Conservation (phyloP, 2,329 filamentous ascomycete species). For the Epichloe brachyelytri region DNA sequence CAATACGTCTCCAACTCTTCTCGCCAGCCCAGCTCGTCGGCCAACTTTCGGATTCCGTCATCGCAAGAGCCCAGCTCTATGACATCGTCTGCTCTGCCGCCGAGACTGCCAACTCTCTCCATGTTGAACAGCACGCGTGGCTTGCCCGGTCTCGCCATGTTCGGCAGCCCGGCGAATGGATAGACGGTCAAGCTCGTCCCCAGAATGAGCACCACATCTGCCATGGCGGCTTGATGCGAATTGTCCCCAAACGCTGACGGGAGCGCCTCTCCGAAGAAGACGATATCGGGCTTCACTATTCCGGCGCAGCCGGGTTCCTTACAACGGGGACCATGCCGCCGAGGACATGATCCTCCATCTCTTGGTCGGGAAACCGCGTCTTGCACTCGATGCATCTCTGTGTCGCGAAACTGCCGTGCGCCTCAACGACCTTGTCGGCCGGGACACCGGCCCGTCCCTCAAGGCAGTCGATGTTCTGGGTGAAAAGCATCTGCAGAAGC, state of each 20-base stretch:
- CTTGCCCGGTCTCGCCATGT: conserved; percentile 43
- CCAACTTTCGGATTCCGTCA: conserved; percentile 63
- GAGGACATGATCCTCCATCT: conserved; percentile 59
- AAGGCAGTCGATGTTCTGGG: conserved; percentile 95
- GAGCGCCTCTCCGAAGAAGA: conserved; percentile 76
- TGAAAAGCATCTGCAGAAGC: conserved; percentile 75
- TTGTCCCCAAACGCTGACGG: conserved; percentile 24
- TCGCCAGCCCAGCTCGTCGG: conserved; percentile 70
- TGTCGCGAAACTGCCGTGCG: conserved; percentile 86
- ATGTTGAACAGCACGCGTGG: conserved; percentile 82
- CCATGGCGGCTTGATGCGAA: conserved; percentile 37
- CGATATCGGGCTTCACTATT: conserved; percentile 85
- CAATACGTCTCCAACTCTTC: conserved; percentile 71
- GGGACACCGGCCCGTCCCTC: conserved; percentile 81
- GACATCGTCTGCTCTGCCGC: conserved; percentile 71
- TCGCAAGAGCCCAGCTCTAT: conserved; percentile 75
- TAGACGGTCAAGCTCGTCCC: conserved; percentile 81
- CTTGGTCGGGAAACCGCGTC: conserved; percentile 52
- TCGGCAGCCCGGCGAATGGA: conserved; percentile 74
- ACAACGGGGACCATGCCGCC: conserved; percentile 57
- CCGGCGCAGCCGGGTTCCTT: conserved; percentile 49
- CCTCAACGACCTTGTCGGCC: conserved; percentile 70
- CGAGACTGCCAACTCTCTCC: conserved; percentile 69
- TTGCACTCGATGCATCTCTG: conserved; percentile 89
- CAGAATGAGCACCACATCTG: conserved; percentile 73